Evolutionary conservation across 1,139 yeast genomes (phyloP), one percentile per base, ranked within the genome.

Genomic region (Debaryomycetaceae sp.): DNA sequence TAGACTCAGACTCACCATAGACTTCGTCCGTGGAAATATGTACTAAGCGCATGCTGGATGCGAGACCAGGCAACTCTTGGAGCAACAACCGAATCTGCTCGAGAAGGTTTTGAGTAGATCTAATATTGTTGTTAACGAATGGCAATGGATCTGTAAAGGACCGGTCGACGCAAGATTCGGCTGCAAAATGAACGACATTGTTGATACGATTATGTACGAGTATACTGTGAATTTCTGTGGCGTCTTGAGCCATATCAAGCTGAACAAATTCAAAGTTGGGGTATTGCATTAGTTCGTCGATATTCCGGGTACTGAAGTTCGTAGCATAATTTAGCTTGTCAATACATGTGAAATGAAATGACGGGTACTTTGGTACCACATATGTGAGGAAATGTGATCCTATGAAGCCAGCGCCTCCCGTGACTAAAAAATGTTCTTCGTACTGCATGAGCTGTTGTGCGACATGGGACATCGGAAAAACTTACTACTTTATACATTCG

Each of bases 21-120:
- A 76, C 82, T 40, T 76, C 83, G 43, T 76, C 83, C 0, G 83
- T 75, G 3, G 82, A 75, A 39, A 76, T 56, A 44, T 75, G 80
- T 3, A 76, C 37, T 30, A 75, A 58, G 10, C 46, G 33, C 34
- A 34, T n/a, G 13, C 18, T 8, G 23, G 12, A 23, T 9, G 11
- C 18, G 7, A 30, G 17, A 3, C 23, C 5, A 3, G 36, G 36
- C 4, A 30, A 19, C 18, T 22, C 15, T 8, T 27, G 18, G 6
- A 44, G 28, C 10, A 15, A 9, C 13, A 41, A 23, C 23, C 71
- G 51, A 30, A 57, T 49, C 25, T 61, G 56, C 45, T 76, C 81
- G 11, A 76, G 53, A 18, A 76, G 40, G 22, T 65, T 68, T 39
- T 71, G 78, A 0, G 78, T 69, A 8, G 75, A 65, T 4, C 71